phyloP scores from a whole-genome alignment of 345 rosid genomes.

The Rubroshorea leprosula region DNA sequence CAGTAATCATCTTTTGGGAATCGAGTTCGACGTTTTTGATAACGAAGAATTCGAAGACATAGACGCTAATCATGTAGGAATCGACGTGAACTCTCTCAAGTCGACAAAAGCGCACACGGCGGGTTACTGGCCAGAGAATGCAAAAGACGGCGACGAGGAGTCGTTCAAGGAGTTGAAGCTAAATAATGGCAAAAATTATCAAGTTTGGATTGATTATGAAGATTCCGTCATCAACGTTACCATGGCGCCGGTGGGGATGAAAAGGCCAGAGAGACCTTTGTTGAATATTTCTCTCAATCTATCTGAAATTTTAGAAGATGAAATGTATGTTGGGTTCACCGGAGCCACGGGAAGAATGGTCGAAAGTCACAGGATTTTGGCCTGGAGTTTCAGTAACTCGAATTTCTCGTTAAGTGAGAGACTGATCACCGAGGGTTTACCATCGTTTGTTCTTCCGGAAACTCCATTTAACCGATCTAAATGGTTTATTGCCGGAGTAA shows the following conservation, averaged over 20 bases:
- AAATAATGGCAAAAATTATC: conserved; percentile 67
- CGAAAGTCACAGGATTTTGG: conserved; percentile 57
- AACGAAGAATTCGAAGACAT: conserved; percentile 71
- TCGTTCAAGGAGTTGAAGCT: conserved; percentile 46
- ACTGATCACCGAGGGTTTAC: conserved; percentile 57
- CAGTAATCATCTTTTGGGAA: conserved; percentile 41
- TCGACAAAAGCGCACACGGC: conserved; percentile 34
- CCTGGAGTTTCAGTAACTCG: conserved; percentile 72
- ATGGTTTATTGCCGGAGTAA: conserved; percentile 46
- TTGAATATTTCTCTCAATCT: conserved; percentile 42
- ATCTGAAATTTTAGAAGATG: conserved; percentile 50
- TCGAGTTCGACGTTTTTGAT: conserved; percentile 62
- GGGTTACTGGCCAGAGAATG: conserved; percentile 44
- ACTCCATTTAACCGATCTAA: conserved; percentile 31
- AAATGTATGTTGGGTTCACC: conserved; percentile 74
- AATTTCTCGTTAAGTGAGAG: conserved; percentile 46
- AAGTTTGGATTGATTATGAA: conserved; percentile 71
- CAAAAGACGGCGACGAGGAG: not conserved
- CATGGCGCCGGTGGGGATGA: conserved; percentile 29
- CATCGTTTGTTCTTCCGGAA: conserved; percentile 55
- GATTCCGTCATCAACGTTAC: conserved; percentile 41
- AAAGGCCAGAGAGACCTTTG: conserved; percentile 39
- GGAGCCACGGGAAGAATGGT: conserved; percentile 58
- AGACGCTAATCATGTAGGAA: conserved; percentile 63
- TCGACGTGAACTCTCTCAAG: conserved; percentile 58